Conservation (phyloP, 73 alveolate species). For the Tetrahymena malaccensis region DNA sequence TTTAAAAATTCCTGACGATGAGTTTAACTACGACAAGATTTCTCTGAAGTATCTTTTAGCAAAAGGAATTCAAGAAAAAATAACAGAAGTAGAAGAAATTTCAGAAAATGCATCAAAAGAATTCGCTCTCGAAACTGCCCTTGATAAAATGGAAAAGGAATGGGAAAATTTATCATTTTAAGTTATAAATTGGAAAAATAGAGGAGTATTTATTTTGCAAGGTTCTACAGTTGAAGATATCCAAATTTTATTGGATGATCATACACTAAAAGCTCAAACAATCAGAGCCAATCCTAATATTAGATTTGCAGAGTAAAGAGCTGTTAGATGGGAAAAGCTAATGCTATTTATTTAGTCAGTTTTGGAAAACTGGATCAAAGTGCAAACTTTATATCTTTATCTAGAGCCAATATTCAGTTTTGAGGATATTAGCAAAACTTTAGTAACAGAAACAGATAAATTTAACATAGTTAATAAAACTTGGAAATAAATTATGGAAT, state of each 20-base stretch:
- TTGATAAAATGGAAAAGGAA: constrained; percentile 69
- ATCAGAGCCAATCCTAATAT: constrained; percentile 85
- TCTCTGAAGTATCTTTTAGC: constrained; percentile 27
- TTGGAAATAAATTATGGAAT: constrained; percentile 89
- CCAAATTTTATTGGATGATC: constrained; percentile 76
- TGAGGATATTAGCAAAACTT: constrained; percentile 92
- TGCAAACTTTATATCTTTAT: constrained; percentile 82
- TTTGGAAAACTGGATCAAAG: constrained; percentile 95
- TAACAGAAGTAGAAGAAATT: constrained; percentile 57
- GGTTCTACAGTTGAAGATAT: constrained; percentile 73
- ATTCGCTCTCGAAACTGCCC: constrained; percentile 51
- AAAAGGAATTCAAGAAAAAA: constrained; percentile 21
- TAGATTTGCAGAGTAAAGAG: constrained; percentile 68
- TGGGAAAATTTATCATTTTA: constrained; percentile 64
- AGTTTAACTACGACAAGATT: constrained; percentile 1
- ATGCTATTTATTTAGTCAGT: constrained; percentile 78
- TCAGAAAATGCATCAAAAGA: constrained; percentile 76
- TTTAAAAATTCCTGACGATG: background rate
- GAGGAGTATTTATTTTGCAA: constrained; percentile 52
- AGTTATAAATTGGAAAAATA: constrained; percentile 44
- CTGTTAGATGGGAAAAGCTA: constrained; percentile 94
- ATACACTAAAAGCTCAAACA: constrained; percentile 77
- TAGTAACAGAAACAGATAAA: constrained; percentile 84
- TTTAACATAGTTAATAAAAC: constrained; percentile 80
- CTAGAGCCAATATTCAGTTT: constrained; percentile 91